Base-by-base conservation (phyloP, 106 monocot genomes). In the Amphibolis antarctica region DNA sequence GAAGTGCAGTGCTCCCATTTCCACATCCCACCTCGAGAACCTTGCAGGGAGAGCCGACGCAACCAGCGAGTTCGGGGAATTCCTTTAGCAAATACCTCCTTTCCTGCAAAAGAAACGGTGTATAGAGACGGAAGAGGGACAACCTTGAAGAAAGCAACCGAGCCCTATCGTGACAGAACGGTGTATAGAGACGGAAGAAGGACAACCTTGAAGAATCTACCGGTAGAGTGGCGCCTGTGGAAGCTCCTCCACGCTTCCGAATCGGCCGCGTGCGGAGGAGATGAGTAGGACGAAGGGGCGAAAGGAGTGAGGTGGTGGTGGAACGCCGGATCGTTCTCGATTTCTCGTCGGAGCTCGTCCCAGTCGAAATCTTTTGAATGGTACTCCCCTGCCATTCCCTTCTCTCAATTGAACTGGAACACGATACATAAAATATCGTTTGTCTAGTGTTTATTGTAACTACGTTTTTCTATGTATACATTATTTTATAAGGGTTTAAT, bases 21-120 rank as follows among this genome's bases (percentile, higher is more conserved):
- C 96, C 96, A 69, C 96, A 96, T 18, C 96, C 96, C 25, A 96
- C 84, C 68, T 96, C 96, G 43, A 96, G 71, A 74, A 86, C 76
- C 69, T 76, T 78, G 49, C n/a, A n/a, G n/a, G 56, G 53, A 21
- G 65, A 66, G 56, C 61, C 64, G 46, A 52, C 69, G 22, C 51
- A 71, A 42, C 2, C 46, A 29, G 27, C 25, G 51, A 96, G 46
- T 54, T 96, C 86, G 13, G 96, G 86, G 67, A 96, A 96, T 69
- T 89, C 96, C 70, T 96, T 86, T 68, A 86, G 54, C 51, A 96
- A 69, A 49, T 96, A 96, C 60, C 96, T 84, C 58, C 96, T 86
- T 72, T 96, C 96, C 96, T 96, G 17, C 43, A 63, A 24, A 59
- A 28, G 28, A 5, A 57, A 30, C 15, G 3, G 15, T 29, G 21